Percentiles rank a stretch among this genome's conserved stretches.
Evolutionary conservation across 2,329 filamentous ascomycete species (phyloP).

Genomic region (Aspergillus ochraceus): DNA sequence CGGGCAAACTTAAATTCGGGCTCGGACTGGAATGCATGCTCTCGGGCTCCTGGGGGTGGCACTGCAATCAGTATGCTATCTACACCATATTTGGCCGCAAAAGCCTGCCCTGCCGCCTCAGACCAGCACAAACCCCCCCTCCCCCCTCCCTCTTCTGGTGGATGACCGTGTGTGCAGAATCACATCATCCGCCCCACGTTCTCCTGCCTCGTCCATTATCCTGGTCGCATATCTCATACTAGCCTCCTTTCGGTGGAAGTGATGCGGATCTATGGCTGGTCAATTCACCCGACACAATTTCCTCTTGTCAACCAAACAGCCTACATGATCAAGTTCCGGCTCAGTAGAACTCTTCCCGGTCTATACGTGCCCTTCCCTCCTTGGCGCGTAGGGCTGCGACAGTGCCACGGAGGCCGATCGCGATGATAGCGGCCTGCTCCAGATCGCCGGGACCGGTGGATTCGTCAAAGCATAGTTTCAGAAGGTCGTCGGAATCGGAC

Average conservation of each 20-base stretch:
- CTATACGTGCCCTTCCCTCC: background rate
- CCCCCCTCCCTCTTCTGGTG: background rate
- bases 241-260: background rate
- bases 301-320: background rate
- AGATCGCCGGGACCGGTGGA: background rate
- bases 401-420: background rate
- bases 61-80: background rate
- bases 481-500: background rate
- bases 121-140: background rate
- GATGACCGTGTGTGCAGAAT: background rate
- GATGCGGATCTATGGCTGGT: background rate
- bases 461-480: background rate
- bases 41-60: background rate
- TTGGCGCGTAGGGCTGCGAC: background rate
- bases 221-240: background rate
- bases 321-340: background rate
- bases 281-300: background rate
- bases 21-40: too few relatives aligned
- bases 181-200: background rate
- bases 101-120: background rate
- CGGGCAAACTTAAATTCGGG: too few relatives aligned
- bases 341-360: background rate
- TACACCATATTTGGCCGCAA: background rate
- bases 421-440: background rate
- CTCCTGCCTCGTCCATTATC: background rate